Percentiles rank a stretch among this genome's conserved stretches.
Conservation (phyloP, 1,284 basidiomycete genomes). For the Austroboletus niveus region DNA sequence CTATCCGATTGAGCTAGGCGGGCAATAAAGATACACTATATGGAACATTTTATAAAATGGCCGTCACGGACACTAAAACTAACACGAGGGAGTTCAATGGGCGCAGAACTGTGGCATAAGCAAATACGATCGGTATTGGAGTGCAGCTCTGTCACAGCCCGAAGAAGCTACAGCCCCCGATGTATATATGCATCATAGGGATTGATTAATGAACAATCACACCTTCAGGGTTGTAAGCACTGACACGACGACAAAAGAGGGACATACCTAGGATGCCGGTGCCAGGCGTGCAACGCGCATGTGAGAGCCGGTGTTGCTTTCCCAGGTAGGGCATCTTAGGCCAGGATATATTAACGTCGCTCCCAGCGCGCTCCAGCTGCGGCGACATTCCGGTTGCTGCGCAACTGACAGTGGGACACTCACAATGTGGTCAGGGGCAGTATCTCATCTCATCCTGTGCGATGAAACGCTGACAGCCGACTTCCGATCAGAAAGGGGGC, state of each 20-base stretch:
- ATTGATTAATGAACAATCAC: conserved; percentile 23
- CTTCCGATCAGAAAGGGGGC: conserved; percentile 24
- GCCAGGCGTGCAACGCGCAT: background rate
- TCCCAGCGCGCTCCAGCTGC: background rate
- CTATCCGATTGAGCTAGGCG: conserved; percentile 87
- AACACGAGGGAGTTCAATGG: conserved; percentile 13
- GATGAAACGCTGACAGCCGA: conserved; percentile 15
- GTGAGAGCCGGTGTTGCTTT: background rate
- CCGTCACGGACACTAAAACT: background rate
- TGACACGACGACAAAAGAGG: conserved; percentile 3
- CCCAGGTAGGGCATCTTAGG: background rate
- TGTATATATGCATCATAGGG: background rate
- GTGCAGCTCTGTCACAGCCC: conserved; percentile 18
- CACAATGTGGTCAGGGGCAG: no score
- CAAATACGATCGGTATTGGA: conserved; percentile 9
- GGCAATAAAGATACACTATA: conserved; percentile 33
- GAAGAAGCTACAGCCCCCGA: conserved; percentile 15
- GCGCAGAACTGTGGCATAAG: conserved; percentile 29
- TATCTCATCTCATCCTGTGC: background rate
- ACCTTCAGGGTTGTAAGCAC: conserved; percentile 19
- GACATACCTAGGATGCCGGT: background rate
- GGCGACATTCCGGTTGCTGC: conserved; percentile 5
- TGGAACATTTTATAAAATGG: no score
- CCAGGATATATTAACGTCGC: background rate
- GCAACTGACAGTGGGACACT: conserved; percentile 1